Evolutionary conservation across 768 basidiomycete genomes (phyloP).

Genomic region (Auricularia auricula-judae): DNA sequence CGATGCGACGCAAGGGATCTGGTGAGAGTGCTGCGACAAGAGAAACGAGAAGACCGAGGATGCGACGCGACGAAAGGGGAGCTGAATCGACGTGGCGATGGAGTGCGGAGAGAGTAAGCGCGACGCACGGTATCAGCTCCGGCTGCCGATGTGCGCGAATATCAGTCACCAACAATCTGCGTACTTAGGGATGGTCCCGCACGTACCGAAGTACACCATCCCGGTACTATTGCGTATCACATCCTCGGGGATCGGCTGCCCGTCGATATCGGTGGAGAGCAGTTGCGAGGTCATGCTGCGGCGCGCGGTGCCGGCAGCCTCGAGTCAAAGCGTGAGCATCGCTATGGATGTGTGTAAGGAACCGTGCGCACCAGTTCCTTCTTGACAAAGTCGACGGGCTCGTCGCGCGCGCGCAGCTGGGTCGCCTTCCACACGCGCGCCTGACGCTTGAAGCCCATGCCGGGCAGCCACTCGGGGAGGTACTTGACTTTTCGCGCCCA

Average conservation of each 20-base stretch:
- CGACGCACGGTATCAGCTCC: too few relatives aligned
- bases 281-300: too few relatives aligned
- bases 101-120: too few relatives aligned
- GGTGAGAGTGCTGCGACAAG: background rate
- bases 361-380: background rate
- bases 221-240: background rate
- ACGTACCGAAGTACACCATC: background rate
- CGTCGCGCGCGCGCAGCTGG: conserved; percentile 9
- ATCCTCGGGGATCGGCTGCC: background rate
- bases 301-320: background rate
- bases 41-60: background rate
- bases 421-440: conserved; percentile 15
- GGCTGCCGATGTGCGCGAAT: too few relatives aligned
- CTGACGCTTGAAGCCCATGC: conserved; percentile 22
- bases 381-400: conserved; percentile 47
- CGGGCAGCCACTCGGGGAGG: conserved; percentile 27
- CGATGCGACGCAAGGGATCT: background rate
- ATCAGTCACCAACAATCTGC: too few relatives aligned
- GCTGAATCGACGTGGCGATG: too few relatives aligned
- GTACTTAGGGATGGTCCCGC: too few relatives aligned
- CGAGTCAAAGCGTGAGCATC: too few relatives aligned
- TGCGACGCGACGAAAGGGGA: background rate
- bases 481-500: conserved; percentile 16
- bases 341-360: too few relatives aligned
- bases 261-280: background rate